Conservation (phyloP, 768 basidiomycete species). For the Russula compacta region DNA sequence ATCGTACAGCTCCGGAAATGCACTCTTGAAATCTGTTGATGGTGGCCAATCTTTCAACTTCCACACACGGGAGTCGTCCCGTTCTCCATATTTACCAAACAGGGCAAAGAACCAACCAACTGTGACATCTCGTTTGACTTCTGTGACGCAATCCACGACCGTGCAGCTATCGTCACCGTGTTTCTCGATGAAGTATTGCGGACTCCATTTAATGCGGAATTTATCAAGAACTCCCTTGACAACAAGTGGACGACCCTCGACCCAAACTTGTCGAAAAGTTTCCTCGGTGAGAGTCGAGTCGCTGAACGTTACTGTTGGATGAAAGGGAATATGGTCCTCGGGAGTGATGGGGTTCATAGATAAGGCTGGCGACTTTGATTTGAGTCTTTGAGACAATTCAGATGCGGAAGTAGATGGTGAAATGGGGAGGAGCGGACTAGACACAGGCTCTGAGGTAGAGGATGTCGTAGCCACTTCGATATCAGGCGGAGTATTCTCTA, state of each 20-base stretch:
- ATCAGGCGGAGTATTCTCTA: slow-evolving; percentile 9
- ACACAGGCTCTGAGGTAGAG: slow-evolving; percentile 12
- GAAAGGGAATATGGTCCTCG: slow-evolving; percentile 31
- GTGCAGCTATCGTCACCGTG: slow-evolving; percentile 56
- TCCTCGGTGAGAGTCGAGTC: slow-evolving; percentile 46
- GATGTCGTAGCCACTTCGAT: slow-evolving; percentile 11
- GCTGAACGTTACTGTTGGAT: slow-evolving; percentile 38
- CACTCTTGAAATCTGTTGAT: slow-evolving; percentile 69
- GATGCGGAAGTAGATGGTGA: slow-evolving; percentile 17
- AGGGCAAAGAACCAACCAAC: slow-evolving; percentile 15
- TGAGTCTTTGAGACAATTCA: slow-evolving; percentile 8
- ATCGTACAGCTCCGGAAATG: slow-evolving; percentile 76
- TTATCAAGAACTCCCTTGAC: slow-evolving; percentile 58
- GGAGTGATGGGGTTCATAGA: neutral
- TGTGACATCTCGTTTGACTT: slow-evolving; percentile 9
- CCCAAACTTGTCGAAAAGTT: slow-evolving; percentile 64
- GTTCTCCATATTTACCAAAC: slow-evolving; percentile 23
- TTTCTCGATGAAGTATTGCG: slow-evolving; percentile 65
- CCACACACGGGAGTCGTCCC: slow-evolving; percentile 45
- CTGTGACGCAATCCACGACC: slow-evolving; percentile 36
- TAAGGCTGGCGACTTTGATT: slow-evolving; percentile 6
- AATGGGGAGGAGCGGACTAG: slow-evolving; percentile 15
- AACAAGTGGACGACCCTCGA: slow-evolving; percentile 62
- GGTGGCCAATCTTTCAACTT: slow-evolving; percentile 82
- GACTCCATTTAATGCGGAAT: slow-evolving; percentile 70